A percentile compares a stretch with the other conserved stretches of the same genome.
These are phyloP conservation scores for Lodderomyces elongisporus DNA, from an alignment of 1,139 yeast genomes.

Conservation along the genomic window DNA sequence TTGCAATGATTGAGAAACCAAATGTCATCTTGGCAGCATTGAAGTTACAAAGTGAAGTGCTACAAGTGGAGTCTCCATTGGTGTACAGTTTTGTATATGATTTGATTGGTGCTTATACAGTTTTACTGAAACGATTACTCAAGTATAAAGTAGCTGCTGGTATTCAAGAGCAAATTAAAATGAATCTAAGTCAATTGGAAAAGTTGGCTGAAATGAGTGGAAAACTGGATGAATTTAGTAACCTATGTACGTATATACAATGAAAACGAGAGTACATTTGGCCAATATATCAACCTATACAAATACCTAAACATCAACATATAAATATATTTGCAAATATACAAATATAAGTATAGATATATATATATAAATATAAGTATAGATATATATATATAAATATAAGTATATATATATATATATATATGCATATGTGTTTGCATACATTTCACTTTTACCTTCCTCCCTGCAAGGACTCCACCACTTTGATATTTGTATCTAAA, in stretches of 20 bases:
- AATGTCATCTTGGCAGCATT: slow-evolving; percentile 14
- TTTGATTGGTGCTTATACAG: slow-evolving; percentile 28
- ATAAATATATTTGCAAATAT: too few species aligned
- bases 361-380: too few species aligned
- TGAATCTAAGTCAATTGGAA: slow-evolving; percentile 7
- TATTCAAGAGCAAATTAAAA: slow-evolving; percentile 4
- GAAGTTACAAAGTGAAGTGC: slow-evolving; percentile 16
- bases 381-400: too few species aligned
- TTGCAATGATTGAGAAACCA: slow-evolving; percentile 15
- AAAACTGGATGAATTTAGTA: slow-evolving; percentile 7
- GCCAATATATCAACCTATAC: too few species aligned
- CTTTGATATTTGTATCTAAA: slow-evolving; percentile 80
- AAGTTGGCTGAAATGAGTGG: slow-evolving; percentile 4
- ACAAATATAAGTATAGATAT: too few species aligned
- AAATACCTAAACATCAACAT: too few species aligned
- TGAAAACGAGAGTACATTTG: too few species aligned
- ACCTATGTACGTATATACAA: slow-evolving; percentile 8
- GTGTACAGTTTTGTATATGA: slow-evolving; percentile 31
- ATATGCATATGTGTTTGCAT: too few species aligned
- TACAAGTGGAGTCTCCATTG: slow-evolving; percentile 18
- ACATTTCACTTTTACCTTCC: too few species aligned
- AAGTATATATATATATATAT: too few species aligned
- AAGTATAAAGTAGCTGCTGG: slow-evolving; percentile 6
- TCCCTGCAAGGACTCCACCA: slow-evolving; percentile 56
- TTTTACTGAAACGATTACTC: slow-evolving; percentile 11